phyloP scores from a whole-genome alignment of 768 basidiomycete species.

The Boletus fagicola region DNA sequence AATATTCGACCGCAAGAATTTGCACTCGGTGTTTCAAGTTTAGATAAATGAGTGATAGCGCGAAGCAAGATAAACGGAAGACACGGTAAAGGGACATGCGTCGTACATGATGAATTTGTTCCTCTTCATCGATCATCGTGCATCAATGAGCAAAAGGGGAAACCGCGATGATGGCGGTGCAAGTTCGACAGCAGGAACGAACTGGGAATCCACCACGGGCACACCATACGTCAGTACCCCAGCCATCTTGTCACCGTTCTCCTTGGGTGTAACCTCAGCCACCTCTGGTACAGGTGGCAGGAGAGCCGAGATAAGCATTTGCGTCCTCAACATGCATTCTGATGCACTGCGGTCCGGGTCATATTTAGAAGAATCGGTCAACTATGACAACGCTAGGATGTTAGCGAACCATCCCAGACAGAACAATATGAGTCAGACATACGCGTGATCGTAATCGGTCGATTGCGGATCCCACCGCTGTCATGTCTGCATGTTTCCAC shows the following conservation, averaged over 20 bases:
- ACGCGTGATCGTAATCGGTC: conserved; percentile 29
- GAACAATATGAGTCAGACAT: conserved; percentile 11
- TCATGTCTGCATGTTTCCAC: conserved; percentile 23
- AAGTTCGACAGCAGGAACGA: conserved; percentile 58
- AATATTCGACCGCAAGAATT: conserved; percentile 13
- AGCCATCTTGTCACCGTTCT: conserved; percentile 37
- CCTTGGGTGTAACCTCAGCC: conserved; percentile 21
- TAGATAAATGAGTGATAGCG: conserved; percentile 32
- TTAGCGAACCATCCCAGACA: conserved; percentile 2
- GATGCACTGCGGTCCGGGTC: conserved; percentile 32
- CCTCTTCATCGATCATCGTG: conserved; percentile 22
- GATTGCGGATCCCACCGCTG: conserved; percentile 30
- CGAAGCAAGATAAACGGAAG: conserved; percentile 19
- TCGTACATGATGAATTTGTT: conserved; percentile 17
- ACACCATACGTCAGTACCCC: conserved; percentile 52
- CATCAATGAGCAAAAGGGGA: conserved; percentile 65
- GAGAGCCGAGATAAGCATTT: conserved; percentile 59
- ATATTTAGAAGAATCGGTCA: conserved; percentile 6
- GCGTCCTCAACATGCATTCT: conserved; percentile 54
- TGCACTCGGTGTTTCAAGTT: conserved; percentile 24
- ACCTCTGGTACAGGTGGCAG: conserved; percentile 40
- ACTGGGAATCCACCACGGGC: conserved; percentile 51
- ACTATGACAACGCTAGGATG: conserved; percentile 11
- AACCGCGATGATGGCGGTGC: conserved; percentile 74
- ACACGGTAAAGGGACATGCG: conserved; percentile 13